Conservation (phyloP, 2,329 filamentous ascomycete genomes). For the Botrytis byssoidea region DNA sequence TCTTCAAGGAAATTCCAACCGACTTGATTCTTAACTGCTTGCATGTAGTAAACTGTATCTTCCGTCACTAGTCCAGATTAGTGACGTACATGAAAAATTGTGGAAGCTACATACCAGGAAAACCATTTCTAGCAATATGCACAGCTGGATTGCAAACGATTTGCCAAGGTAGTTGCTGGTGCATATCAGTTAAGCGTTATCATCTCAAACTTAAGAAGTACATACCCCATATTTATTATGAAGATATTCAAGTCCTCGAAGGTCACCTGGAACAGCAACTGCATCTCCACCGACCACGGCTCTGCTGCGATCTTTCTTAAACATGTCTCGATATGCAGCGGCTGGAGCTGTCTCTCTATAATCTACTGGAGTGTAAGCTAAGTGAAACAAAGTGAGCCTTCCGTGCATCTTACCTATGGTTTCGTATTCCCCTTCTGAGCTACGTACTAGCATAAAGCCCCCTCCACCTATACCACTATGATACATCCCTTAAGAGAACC, state of each 20-base stretch:
- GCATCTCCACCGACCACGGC: slow-evolving; percentile 73
- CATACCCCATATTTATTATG: slow-evolving; percentile 68
- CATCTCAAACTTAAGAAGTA: neutral
- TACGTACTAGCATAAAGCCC: slow-evolving; percentile 82
- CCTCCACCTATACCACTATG: slow-evolving; percentile 85
- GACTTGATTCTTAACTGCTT: slow-evolving; percentile 45
- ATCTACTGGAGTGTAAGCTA: slow-evolving; percentile 47
- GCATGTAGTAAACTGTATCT: slow-evolving; percentile 75
- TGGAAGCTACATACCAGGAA: slow-evolving; percentile 42
- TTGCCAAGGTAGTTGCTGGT: slow-evolving; percentile 63
- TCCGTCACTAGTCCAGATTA: slow-evolving; percentile 53
- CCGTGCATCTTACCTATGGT: slow-evolving; percentile 51
- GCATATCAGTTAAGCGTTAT: neutral
- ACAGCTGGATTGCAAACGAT: slow-evolving; percentile 72
- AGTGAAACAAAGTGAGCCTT: neutral
- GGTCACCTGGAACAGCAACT: slow-evolving; percentile 68
- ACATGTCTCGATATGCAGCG: slow-evolving; percentile 83
- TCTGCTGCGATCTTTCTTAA: slow-evolving; percentile 62
- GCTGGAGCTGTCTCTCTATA: slow-evolving; percentile 87
- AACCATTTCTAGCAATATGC: slow-evolving; percentile 70
- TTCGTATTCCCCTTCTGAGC: slow-evolving; percentile 73
- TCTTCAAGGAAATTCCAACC: slow-evolving; percentile 59
- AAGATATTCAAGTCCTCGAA: slow-evolving; percentile 76
- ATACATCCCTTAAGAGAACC: slow-evolving; percentile 57
- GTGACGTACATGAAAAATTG: slow-evolving; percentile 21